Evolutionary conservation across 495 filamentous ascomycete genomes (phyloP).

Genomic region (Aspergillus biplanus): DNA sequence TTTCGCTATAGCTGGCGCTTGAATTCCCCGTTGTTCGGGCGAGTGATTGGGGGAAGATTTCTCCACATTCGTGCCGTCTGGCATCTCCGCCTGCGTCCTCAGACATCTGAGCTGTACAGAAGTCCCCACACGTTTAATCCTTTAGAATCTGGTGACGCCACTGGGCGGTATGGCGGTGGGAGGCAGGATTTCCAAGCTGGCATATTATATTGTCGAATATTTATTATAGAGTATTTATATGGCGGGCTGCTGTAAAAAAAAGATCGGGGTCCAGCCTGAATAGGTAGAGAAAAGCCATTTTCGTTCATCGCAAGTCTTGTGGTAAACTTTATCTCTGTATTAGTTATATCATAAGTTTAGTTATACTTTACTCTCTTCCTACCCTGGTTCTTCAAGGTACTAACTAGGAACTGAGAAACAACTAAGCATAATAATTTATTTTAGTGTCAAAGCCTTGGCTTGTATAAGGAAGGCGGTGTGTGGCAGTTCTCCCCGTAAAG

Average conservation of each 20-base stretch:
- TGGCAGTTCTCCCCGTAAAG: conserved; percentile 26
- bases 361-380: no score
- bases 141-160: background rate
- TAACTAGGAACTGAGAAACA: no score
- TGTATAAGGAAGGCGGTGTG: conserved; percentile 33
- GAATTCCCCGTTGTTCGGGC: conserved; percentile 38
- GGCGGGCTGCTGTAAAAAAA: background rate
- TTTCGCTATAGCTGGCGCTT: conserved; percentile 37
- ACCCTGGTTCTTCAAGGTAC: no score
- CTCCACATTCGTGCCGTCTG: background rate
- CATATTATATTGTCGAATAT: background rate
- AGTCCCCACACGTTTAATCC: conserved; percentile 10
- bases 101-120: conserved; percentile 10
- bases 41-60: conserved; percentile 3
- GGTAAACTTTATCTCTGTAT: background rate
- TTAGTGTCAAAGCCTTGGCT: conserved; percentile 5
- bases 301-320: background rate
- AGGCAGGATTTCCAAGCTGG: background rate
- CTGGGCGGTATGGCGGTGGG: background rate
- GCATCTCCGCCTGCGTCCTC: conserved; percentile 18
- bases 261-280: background rate
- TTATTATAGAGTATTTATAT: background rate
- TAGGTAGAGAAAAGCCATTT: background rate
- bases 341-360: no score
- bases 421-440: background rate